A percentile compares a stretch with the other conserved stretches of the same genome.
Conservation (phyloP, 306 rosid species). For the Sphenostylis stenocarpa region DNA sequence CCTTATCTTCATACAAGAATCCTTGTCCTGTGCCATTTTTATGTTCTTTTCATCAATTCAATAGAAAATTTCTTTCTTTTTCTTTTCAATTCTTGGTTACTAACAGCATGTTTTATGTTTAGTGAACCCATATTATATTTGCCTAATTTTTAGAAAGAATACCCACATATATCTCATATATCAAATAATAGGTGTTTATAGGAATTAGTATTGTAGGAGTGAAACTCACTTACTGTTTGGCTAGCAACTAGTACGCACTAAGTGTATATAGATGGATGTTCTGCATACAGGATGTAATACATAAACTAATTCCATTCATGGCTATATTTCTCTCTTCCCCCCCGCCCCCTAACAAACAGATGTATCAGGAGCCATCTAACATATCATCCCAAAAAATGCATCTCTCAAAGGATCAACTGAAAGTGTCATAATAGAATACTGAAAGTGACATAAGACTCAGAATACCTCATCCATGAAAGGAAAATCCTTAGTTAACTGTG, state of each 20-base stretch:
- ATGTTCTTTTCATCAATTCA: too few species aligned
- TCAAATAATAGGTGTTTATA: background rate
- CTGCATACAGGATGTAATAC: background rate
- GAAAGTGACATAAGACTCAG: constrained; percentile 13
- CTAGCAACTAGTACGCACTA: background rate
- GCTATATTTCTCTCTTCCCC: background rate
- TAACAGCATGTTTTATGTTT: background rate
- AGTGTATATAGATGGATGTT: background rate
- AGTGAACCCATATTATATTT: background rate
- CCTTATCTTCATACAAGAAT: too few species aligned
- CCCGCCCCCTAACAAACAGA: background rate
- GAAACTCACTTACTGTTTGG: background rate
- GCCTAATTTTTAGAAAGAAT: too few species aligned
- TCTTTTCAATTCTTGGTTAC: too few species aligned
- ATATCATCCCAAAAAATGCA: background rate
- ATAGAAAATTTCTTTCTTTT: too few species aligned
- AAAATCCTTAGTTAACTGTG: constrained; percentile 72
- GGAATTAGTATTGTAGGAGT: background rate
- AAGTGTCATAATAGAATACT: background rate
- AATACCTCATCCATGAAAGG: constrained; percentile 85
- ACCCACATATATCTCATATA: background rate
- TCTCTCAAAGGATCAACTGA: constrained; percentile 4
- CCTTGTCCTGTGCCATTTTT: too few species aligned
- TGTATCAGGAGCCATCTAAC: background rate
- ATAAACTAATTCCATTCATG: background rate